These are phyloP conservation scores for Cryptococcus amylolentus DNA, from an alignment of 1,284 basidiomycete genomes.

Conservation along the genomic window DNA sequence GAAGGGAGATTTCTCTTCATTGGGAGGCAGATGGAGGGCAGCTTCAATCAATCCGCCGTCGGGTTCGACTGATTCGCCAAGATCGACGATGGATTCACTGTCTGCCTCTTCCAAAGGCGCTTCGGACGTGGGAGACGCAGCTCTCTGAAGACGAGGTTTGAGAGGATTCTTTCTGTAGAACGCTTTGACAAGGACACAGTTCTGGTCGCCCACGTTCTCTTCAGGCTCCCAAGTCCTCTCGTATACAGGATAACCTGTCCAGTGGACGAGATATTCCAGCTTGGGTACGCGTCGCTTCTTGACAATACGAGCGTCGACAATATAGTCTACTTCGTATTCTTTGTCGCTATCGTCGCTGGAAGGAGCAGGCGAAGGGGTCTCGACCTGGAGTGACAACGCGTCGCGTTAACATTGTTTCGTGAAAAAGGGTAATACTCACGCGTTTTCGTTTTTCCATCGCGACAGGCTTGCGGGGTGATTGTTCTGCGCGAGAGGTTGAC, in stretches of 20 bases:
- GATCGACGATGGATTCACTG: background rate
- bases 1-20: too few species aligned
- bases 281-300: conserved; percentile 13
- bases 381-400: too few species aligned
- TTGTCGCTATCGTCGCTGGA: conserved; percentile 21
- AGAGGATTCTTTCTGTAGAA: conserved; percentile 31
- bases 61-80: too few species aligned
- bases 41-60: too few species aligned
- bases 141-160: conserved; percentile 16
- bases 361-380: too few species aligned
- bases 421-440: too few species aligned
- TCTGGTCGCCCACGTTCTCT: conserved; percentile 46
- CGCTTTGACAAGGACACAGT: conserved; percentile 29
- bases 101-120: background rate
- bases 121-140: too few species aligned
- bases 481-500: too few species aligned
- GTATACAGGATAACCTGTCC: conserved; percentile 29
- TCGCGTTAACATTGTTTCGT: too few species aligned
- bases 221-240: conserved; percentile 40
- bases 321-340: conserved; percentile 43
- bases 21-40: too few species aligned
- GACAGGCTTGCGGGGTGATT: too few species aligned
- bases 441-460: too few species aligned
- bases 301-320: conserved; percentile 34
- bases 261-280: conserved; percentile 41